Evolutionary conservation across 306 rosid genomes (phyloP).

Genomic region (Medicago truncatula): MtrunA17r5.0-ANR NC_053042.1:48814001-48814500

Average conservation of each 20-base stretch:
- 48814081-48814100: no score
- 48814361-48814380: not conserved
- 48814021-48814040: no score
- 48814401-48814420: constrained; percentile 34
- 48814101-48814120: no score
- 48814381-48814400: constrained; percentile 31
- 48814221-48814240: constrained; percentile 64
- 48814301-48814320: constrained; percentile 38
- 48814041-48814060: no score
- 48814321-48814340: constrained; percentile 52
- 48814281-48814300: constrained; percentile 32
- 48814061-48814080: no score
- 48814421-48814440: constrained; percentile 39
- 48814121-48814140: no score
- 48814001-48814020: no score
- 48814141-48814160: not conserved
- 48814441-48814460: constrained; percentile 55
- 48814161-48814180: not conserved
- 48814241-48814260: constrained; percentile 4
- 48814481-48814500: constrained; percentile 30
- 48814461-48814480: constrained; percentile 48
- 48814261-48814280: not conserved
- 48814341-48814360: constrained; percentile 51
- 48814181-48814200: not conserved
- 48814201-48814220: not conserved